These are phyloP conservation scores for Myxozyma vanderwaltii DNA, from an alignment of 805 yeast genomes.

Conservation along the genomic window DNA sequence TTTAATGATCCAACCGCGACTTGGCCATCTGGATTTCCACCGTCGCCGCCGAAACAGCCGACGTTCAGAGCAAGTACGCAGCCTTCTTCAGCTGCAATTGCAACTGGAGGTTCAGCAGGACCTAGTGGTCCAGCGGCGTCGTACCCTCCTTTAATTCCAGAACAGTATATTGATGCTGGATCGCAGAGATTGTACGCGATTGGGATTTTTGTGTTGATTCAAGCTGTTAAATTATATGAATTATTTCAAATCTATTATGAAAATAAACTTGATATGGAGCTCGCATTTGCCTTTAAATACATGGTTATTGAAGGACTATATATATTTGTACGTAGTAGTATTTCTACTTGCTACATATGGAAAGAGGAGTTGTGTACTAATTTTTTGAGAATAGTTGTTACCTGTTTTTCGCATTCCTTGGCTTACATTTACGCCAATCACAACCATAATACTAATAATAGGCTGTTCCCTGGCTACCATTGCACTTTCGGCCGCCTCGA, in stretches of 20 bases:
- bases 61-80: constrained; percentile 3
- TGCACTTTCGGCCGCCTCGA: constrained; percentile 42
- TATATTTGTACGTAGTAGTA: constrained; percentile 48
- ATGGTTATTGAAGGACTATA: constrained; percentile 70
- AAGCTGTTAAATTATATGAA: constrained; percentile 83
- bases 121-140: not conserved
- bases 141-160: constrained; percentile 54
- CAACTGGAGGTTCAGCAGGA: not conserved
- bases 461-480: constrained; percentile 55
- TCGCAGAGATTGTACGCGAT: constrained; percentile 71
- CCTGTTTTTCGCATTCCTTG: constrained; percentile 78
- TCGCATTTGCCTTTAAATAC: constrained; percentile 69
- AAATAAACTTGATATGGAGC: constrained; percentile 51
- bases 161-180: constrained; percentile 65
- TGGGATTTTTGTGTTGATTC: constrained; percentile 72
- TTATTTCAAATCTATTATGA: constrained; percentile 59
- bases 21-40: constrained; percentile 32
- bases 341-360: not conserved
- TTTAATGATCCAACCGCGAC: constrained; percentile 21
- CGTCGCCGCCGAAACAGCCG: constrained; percentile 20
- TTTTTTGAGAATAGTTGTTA: constrained; percentile 43
- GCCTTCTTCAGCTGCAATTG: not conserved
- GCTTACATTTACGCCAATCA: constrained; percentile 62
- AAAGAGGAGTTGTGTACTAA: no score
- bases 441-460: constrained; percentile 53